Percentiles rank a stretch among this genome's conserved stretches.
phyloP scores from a whole-genome alignment of 108 stramenopile species.

The Pelagomonas calceolata region DNA sequence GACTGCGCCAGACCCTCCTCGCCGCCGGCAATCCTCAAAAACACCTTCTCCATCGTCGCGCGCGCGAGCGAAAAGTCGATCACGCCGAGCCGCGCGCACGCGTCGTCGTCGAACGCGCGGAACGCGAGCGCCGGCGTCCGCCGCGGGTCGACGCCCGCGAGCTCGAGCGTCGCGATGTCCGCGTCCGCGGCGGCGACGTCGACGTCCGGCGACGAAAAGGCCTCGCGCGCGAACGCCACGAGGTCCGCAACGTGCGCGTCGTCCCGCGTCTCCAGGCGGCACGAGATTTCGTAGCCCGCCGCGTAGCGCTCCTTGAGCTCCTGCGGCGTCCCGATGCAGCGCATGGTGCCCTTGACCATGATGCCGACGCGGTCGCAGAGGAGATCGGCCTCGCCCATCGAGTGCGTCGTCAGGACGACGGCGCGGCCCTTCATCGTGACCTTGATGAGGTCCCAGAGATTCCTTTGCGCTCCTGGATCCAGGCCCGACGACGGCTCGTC shows the following conservation, averaged over 20 bases:
- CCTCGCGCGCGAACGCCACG: neutral
- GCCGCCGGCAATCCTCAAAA: neutral
- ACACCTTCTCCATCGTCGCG: neutral
- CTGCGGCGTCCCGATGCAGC: neutral
- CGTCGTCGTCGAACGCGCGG: neutral
- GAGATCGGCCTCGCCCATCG: slow-evolving; percentile 96
- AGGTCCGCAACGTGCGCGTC: too few species aligned
- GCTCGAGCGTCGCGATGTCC: neutral
- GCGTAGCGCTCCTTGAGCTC: neutral
- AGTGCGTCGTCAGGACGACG: slow-evolving; percentile 89
- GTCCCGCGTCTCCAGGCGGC: too few species aligned
- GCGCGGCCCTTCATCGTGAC: slow-evolving; percentile 32
- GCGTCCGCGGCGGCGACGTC: neutral
- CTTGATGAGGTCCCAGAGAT: neutral
- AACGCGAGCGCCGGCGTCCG: neutral
- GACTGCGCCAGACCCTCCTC: neutral
- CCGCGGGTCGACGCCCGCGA: neutral
- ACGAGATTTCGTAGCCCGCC: too few species aligned
- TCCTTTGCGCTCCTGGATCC: slow-evolving; percentile 55
- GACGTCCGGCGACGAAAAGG: too few species aligned
- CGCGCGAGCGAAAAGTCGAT: neutral
- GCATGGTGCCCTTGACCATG: slow-evolving; percentile 81
- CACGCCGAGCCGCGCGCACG: neutral
- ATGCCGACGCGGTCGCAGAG: slow-evolving; percentile 91
- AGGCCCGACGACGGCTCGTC: slow-evolving; percentile 74